phyloP scores from a whole-genome alignment of 352 stramenopile species.

The Phytophthora colocasiae region DNA sequence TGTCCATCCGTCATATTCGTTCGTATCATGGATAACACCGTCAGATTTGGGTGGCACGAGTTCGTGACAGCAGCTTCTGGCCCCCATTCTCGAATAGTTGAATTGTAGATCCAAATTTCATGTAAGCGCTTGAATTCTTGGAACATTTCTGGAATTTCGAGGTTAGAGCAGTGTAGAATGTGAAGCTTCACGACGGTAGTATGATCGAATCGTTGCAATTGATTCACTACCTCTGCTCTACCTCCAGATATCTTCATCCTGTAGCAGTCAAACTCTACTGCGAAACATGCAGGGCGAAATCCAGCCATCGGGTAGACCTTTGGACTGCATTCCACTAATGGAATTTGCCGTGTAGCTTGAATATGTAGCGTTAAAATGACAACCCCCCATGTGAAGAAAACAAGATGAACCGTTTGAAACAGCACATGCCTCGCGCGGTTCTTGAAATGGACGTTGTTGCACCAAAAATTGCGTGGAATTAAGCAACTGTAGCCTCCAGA shows the following conservation, averaged over 20 bases:
- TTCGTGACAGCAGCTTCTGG: conserved; percentile 28
- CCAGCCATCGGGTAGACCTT: conserved; percentile 36
- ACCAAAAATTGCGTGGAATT: conserved; percentile 3
- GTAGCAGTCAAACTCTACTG: conserved; percentile 41
- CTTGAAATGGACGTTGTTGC: conserved; percentile 24
- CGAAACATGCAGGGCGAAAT: conserved; percentile 28
- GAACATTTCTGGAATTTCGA: conserved; percentile 42
- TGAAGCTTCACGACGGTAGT: conserved; percentile 28
- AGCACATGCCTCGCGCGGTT: neutral
- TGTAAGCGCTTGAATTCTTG: conserved; percentile 37
- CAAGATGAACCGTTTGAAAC: conserved; percentile 5
- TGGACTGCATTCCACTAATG: conserved; percentile 20
- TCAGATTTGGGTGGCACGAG: conserved; percentile 32
- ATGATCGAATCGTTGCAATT: conserved; percentile 16
- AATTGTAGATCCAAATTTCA: conserved; percentile 41
- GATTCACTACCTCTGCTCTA: conserved; percentile 12
- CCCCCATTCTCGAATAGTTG: conserved; percentile 36
- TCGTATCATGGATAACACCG: conserved; percentile 30
- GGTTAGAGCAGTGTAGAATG: conserved; percentile 33
- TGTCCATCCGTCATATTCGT: conserved; percentile 30
- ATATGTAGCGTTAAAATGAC: conserved; percentile 25
- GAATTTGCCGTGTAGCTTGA: conserved; percentile 8
- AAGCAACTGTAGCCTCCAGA: too few species aligned
- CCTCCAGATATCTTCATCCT: neutral
- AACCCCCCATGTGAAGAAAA: conserved; percentile 16